These are phyloP conservation scores for Cryphonectria parasitica DNA, from an alignment of 2,329 filamentous ascomycete genomes.

Conservation along the genomic window DNA sequence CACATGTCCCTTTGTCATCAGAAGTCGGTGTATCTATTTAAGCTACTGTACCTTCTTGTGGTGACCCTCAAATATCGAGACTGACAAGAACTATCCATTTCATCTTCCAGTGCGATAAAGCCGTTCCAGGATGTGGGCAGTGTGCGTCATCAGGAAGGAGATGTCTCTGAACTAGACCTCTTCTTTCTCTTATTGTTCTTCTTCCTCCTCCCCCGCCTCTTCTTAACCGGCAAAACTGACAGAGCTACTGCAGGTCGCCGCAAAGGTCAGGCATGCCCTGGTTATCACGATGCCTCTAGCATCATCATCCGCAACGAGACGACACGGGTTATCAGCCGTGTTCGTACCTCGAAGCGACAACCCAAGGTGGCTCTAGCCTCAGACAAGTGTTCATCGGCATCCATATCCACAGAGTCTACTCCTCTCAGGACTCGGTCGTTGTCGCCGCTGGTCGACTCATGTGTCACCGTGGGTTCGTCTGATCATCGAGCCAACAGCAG, in stretches of 20 bases:
- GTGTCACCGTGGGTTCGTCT: neutral
- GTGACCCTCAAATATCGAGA: neutral
- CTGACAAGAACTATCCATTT: neutral
- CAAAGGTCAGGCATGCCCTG: slow-evolving; percentile 19
- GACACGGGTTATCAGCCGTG: slow-evolving; percentile 19
- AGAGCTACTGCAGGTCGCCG: slow-evolving; percentile 8
- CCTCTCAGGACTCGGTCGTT: neutral
- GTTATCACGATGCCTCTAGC: slow-evolving; percentile 19
- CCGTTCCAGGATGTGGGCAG: slow-evolving; percentile 12
- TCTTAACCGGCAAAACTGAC: neutral
- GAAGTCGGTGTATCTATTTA: neutral
- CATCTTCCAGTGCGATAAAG: slow-evolving; percentile 16
- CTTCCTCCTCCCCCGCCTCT: neutral
- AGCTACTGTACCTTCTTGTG: too few relatives aligned
- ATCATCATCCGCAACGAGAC: slow-evolving; percentile 25
- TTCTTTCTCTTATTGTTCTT: too few relatives aligned
- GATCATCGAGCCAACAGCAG: neutral
- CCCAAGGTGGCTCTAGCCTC: neutral
- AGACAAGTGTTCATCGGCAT: neutral
- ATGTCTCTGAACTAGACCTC: too few relatives aligned
- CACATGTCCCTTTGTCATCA: neutral
- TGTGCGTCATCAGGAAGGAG: slow-evolving; percentile 1
- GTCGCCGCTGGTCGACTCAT: too few relatives aligned
- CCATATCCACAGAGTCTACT: neutral
- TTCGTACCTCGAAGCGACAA: neutral